Evolutionary conservation across 768 basidiomycete genomes (phyloP).

Genomic region (Serendipita vermifera): DNA sequence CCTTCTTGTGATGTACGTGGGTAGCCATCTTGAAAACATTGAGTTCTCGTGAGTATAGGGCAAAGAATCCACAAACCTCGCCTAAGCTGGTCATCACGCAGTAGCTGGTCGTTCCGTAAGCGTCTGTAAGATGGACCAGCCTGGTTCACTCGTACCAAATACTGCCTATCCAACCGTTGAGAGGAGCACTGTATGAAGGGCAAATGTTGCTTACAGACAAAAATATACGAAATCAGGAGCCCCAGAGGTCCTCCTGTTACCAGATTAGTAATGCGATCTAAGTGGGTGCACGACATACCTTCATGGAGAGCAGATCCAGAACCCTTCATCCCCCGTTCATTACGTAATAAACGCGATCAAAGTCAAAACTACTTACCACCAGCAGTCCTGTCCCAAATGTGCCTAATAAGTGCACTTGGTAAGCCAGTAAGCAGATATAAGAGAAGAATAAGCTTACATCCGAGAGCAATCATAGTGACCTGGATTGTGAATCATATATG

Average conservation of each 20-base stretch:
- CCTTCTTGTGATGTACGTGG: background rate
- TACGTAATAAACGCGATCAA: background rate
- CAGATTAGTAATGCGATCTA: background rate
- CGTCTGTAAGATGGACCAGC: background rate
- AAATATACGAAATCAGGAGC: background rate
- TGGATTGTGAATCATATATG: too few species aligned
- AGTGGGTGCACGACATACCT: background rate
- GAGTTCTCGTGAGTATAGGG: background rate
- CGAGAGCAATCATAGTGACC: slow-evolving; percentile 7
- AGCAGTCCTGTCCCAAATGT: background rate
- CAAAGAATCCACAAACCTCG: background rate
- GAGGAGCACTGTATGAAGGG: background rate
- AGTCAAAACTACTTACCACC: background rate
- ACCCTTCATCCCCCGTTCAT: background rate
- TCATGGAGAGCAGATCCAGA: background rate
- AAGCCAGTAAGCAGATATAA: background rate
- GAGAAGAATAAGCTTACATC: background rate
- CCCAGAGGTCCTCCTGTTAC: slow-evolving; percentile 4
- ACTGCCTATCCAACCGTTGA: background rate
- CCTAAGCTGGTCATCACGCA: slow-evolving; percentile 3
- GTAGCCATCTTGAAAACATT: slow-evolving; percentile 1
- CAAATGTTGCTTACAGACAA: background rate
- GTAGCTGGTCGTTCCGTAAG: background rate
- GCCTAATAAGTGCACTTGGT: background rate
- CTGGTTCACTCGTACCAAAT: background rate